These are phyloP conservation scores for Kitagawia praeruptora DNA, from an alignment of 129 eudicot species.

Conservation along the genomic window DNA sequence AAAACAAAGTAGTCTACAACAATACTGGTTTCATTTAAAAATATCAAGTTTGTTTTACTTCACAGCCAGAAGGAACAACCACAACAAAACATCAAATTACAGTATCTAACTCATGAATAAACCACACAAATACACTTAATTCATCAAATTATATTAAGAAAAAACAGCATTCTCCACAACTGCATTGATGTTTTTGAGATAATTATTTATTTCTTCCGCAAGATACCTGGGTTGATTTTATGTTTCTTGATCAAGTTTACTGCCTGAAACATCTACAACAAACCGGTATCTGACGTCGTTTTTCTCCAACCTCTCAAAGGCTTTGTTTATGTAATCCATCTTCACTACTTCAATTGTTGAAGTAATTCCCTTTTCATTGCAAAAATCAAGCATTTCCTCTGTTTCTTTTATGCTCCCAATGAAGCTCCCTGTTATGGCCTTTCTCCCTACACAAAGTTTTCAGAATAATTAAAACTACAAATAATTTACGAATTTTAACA, in stretches of 20 bases:
- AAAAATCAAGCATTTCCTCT: constrained; percentile 83
- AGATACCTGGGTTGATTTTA: not conserved
- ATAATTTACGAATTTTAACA: not conserved
- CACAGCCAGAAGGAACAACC: not conserved
- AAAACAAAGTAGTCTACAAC: not conserved
- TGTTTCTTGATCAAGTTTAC: constrained; percentile 41
- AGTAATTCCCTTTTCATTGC: constrained; percentile 57
- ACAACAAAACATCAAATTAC: not conserved
- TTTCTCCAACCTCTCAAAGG: constrained; percentile 76
- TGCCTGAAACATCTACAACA: constrained; percentile 84
- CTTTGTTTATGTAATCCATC: constrained; percentile 79
- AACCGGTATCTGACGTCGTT: constrained; percentile 90
- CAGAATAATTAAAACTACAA: no score
- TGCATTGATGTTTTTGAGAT: not conserved
- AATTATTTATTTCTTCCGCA: not conserved
- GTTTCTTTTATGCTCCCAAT: constrained; percentile 93
- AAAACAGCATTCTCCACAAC: not conserved
- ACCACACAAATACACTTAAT: not conserved
- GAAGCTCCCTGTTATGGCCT: constrained; percentile 79
- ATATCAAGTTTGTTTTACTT: not conserved
- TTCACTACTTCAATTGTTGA: constrained; percentile 75
- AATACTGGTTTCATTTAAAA: not conserved
- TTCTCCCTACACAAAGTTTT: constrained; percentile 49
- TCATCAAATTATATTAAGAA: not conserved
- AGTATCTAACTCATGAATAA: not conserved